Base-by-base conservation (phyloP, 2,329 filamentous ascomycete species). In the Escovopsis sp. region DNA sequence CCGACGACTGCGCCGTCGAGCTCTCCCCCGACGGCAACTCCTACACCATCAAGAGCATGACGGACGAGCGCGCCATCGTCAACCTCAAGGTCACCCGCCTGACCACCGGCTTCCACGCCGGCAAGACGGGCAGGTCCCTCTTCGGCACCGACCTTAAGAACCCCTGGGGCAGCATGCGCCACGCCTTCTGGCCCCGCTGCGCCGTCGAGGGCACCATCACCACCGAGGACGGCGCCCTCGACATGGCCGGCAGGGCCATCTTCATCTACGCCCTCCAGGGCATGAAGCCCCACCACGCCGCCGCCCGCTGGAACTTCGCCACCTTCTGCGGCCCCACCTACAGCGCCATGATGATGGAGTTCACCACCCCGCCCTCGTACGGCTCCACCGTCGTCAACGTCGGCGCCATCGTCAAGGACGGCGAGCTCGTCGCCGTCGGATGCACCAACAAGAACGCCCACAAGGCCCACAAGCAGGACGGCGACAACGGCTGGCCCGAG, bases 221-320 rank as follows among this genome's bases (percentile, higher is more conserved):
- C 49, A 94, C 87, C 46, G 75, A 83, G 54, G 78, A 85, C 32
- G 85, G 86, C 39, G 77, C 82, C 33, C 70, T 94, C 48, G 81
- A 94, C 59, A 79, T 94, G 60, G 81, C 77, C 55, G 89, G 89
- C 44, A 76, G 71, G 48, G 87, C 80, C 30, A 68, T 93, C 55
- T 89, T 87, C 64, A 72, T 82, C 51, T 82, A 91, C 61, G 88
- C 86, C 35, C 68, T 96, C 40, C 91, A 96, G 67, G 91, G 88
- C 60, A 96, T 96, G 89, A 98, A 98, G 73, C 91, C 91, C 35
- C 91, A 98, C 62, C 93, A 98, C 60, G 84, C 87, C 46, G 88
- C 89, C 47, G 79, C 84, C 28, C 78, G 75, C 49, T 98, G 91
- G 91, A 94, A 91, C 65, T 98, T 95, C 67, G 72, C 77, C 62